Base-by-base conservation (phyloP, 164 flowering plant species). In the Umbilicus rupestris region DNA sequence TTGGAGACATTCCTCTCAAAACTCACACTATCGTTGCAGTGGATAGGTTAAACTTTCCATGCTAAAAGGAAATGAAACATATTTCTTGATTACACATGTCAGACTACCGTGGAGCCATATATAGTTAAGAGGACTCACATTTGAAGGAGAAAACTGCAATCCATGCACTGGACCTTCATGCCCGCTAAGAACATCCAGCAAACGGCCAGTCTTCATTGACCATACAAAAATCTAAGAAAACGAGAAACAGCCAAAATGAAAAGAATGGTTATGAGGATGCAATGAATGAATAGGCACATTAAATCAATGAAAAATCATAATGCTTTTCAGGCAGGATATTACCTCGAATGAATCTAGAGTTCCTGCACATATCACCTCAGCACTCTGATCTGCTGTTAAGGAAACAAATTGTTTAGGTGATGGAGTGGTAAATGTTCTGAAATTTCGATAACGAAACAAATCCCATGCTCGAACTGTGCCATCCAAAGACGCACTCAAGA, bases 381-480 rank as follows among this genome's bases (percentile, higher is more conserved):
- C 97, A 81, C 96, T 88, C 71, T 81, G 96, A 80, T 95, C 97
- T n/a, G 96, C 79, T 57, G 97, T 77, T 79, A 95, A 76, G 47
- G 99, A 95, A 77, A 95, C 97, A 83, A 95, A 95, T 64, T 95
- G 97, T 71, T 88, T 83, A 45, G 92, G 75, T 15, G 90, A 74
- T 50, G 97, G 97, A 69, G 96, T 83, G 7, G 97, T 92, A 72
- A 91, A 95, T 69, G 89, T 92, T 76, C 89, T 84, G 70, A 92
- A 95, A 76, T 95, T 95, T 39, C 97, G 82, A 69, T 95, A 95
- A n/a, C 99, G 94, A 39, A 86, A 75, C 68, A 92, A 74, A 79
- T 92, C 97, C 97, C 97, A 95, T 39, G 99, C 99, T 74, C 97
- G 96, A 66, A 95, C 94, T 47, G 99, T 95, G 35, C 99, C 99